phyloP scores from a whole-genome alignment of 768 basidiomycete species.

The Lentinula lateritia region DNA sequence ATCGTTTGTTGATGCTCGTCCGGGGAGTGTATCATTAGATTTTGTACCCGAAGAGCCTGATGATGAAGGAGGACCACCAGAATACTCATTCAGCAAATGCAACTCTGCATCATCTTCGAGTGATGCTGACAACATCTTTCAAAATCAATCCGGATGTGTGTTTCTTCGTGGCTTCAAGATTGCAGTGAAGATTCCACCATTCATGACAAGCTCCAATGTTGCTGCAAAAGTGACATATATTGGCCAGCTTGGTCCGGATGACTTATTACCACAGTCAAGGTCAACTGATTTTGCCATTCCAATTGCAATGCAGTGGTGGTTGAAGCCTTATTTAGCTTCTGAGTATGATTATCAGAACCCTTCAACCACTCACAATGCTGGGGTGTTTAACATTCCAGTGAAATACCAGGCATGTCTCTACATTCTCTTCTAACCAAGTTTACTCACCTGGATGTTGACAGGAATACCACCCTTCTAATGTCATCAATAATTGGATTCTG shows the following conservation, averaged over 20 bases:
- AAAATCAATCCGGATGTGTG: background rate
- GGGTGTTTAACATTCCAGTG: background rate
- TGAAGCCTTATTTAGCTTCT: background rate
- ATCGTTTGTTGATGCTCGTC: slow-evolving; percentile 4
- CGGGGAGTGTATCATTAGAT: background rate
- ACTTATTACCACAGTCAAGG: background rate
- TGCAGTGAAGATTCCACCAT: background rate
- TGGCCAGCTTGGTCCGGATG: background rate
- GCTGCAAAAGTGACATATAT: background rate
- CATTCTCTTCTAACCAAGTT: background rate
- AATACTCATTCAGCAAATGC: background rate
- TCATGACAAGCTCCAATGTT: background rate
- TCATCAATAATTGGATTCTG: background rate
- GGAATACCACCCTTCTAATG: background rate
- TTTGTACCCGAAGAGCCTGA: background rate
- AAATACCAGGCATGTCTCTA: background rate
- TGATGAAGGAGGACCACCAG: background rate
- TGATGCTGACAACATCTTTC: background rate
- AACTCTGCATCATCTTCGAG: background rate
- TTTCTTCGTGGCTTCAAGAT: slow-evolving; percentile 3
- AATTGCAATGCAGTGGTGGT: background rate
- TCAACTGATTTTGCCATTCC: background rate
- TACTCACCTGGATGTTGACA: background rate
- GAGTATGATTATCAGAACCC: too few relatives aligned
- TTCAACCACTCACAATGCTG: too few relatives aligned